Percentiles rank a stretch among this genome's conserved stretches.
These are phyloP conservation scores for Neofusicoccum cordaticola DNA, from an alignment of 2,329 filamentous ascomycete genomes.

Conservation along the genomic window DNA sequence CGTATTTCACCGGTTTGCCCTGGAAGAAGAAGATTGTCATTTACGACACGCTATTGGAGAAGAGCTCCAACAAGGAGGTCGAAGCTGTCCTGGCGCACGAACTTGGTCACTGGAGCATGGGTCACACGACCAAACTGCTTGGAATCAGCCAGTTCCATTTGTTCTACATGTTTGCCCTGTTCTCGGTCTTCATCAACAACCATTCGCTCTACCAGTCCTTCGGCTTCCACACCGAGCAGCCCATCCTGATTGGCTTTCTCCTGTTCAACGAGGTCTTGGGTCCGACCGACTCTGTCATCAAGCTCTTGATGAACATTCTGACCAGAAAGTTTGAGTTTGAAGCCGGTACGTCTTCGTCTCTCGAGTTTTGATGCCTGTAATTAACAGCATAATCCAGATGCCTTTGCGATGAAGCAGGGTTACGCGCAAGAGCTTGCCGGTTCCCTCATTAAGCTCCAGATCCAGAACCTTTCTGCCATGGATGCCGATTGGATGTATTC, in stretches of 20 bases:
- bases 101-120: conserved; percentile 93
- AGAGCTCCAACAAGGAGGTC: conserved; percentile 87
- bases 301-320: conserved; percentile 92
- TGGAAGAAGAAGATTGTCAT: conserved; percentile 99
- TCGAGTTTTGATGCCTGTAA: background rate
- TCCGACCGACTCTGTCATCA: conserved; percentile 91
- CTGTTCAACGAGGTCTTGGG: conserved; percentile 95
- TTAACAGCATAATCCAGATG: conserved; percentile 52
- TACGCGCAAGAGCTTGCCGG: conserved; percentile 79
- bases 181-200: conserved; percentile 98
- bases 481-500: conserved; percentile 98
- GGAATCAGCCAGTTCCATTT: conserved; percentile 80
- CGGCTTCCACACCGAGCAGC: conserved; percentile 77
- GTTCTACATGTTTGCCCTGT: conserved; percentile 94
- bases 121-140: conserved; percentile 89
- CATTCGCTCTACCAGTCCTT: conserved; percentile 85
- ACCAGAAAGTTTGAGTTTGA: conserved; percentile 95
- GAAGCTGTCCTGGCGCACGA: conserved; percentile 94
- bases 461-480: conserved; percentile 98
- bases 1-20: conserved; percentile 93
- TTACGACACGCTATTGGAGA: conserved; percentile 95
- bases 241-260: conserved; percentile 95
- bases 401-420: conserved; percentile 80
- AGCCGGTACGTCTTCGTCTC: conserved; percentile 57
- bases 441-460: conserved; percentile 94